phyloP scores from a whole-genome alignment of 139 green algal species.

The Coelastrella sp. region DNA sequence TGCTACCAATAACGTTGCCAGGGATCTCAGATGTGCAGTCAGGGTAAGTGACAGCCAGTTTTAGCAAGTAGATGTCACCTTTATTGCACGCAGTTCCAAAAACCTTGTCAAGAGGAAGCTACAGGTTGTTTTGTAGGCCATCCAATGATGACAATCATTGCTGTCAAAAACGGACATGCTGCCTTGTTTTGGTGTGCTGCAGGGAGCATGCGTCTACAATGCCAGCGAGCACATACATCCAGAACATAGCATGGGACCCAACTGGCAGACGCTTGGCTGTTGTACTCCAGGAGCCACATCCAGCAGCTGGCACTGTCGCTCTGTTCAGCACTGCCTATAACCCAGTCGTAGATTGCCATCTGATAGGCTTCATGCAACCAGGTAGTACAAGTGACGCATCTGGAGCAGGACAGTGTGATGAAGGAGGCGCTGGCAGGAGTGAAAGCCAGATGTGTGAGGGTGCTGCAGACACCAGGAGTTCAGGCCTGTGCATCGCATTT shows the following conservation, averaged over 20 bases:
- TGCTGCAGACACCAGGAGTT: conserved; percentile 9
- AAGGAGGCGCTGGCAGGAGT: not conserved
- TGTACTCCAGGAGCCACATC: conserved; percentile 41
- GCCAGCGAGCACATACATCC: conserved; percentile 5
- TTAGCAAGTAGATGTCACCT: no score
- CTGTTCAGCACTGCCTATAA: conserved; percentile 54
- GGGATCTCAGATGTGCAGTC: conserved; percentile 16
- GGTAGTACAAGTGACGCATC: not conserved
- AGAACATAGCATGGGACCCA: conserved; percentile 57
- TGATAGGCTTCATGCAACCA: conserved; percentile 56
- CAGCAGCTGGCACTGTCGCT: conserved; percentile 51
- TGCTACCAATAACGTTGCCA: conserved; percentile 42
- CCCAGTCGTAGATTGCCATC: conserved; percentile 51
- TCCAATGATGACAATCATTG: no score
- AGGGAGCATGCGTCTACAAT: not conserved
- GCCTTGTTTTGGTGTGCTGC: no score
- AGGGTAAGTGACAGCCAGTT: not conserved
- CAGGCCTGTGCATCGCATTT: not conserved
- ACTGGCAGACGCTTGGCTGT: conserved; percentile 50
- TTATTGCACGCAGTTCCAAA: no score
- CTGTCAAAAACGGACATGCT: no score
- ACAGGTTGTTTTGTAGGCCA: no score
- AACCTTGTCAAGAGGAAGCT: no score
- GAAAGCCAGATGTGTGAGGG: not conserved
- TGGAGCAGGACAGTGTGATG: not conserved